Percentiles rank a stretch among this genome's conserved stretches.
phyloP scores from a whole-genome alignment of 2,329 filamentous ascomycete species.

The Pseudogymnoascus sp. region DNA sequence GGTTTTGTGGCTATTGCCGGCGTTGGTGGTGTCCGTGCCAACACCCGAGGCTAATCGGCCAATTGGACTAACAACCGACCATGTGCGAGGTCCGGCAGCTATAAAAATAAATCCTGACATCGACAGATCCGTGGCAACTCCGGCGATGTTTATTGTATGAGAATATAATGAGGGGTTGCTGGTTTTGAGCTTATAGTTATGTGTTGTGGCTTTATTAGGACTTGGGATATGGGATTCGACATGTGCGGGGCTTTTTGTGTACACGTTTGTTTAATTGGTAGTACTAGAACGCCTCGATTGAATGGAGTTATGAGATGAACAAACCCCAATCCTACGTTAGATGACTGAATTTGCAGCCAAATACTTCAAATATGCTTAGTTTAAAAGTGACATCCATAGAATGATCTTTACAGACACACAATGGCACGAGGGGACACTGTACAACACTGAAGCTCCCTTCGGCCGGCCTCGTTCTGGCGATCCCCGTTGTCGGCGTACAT shows the following conservation, averaged over 20 bases:
- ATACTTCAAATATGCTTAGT: neutral
- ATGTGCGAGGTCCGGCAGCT: neutral
- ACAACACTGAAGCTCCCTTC: neutral
- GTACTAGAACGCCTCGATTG: neutral
- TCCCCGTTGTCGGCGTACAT: neutral
- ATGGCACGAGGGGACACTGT: neutral
- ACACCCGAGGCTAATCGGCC: conserved; percentile 7
- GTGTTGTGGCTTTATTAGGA: neutral
- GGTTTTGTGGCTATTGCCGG: conserved; percentile 6
- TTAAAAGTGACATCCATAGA: neutral
- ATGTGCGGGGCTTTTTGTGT: neutral
- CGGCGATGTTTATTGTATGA: neutral
- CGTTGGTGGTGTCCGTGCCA: neutral
- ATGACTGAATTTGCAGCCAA: neutral
- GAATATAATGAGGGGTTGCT: neutral
- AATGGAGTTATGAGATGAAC: neutral
- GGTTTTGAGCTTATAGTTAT: neutral
- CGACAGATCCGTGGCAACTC: neutral
- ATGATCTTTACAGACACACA: neutral
- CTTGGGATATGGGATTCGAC: neutral
- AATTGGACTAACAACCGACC: neutral
- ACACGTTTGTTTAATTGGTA: neutral
- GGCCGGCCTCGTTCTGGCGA: neutral
- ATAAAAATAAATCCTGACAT: neutral
- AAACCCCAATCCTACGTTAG: neutral